Evolutionary conservation across 768 basidiomycete species (phyloP), one percentile per base, ranked within the genome.

Genomic region (Lentinula boryana): DNA sequence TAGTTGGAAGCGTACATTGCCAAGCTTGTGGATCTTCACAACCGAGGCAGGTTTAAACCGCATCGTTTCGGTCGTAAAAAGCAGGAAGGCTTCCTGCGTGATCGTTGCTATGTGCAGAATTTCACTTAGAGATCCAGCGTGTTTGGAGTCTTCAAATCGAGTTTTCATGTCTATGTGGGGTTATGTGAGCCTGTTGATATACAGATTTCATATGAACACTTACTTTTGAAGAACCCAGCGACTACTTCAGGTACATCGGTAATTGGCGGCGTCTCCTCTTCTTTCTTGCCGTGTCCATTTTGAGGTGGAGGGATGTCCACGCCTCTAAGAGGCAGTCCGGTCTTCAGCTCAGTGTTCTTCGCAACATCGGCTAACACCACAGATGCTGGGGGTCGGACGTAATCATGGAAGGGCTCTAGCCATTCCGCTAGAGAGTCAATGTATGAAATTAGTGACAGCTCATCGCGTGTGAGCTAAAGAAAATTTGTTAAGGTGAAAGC

Each of bases 41-140:
- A 88, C 78, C 0, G 87, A 82, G 3, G 84, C 71, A 7, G 84
- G 72, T 69, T 89, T 91, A 78, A 93, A 93, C 12, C 91, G 84
- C 56, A 83, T 66, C 0, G 86, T 87, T 68, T 87, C 88, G n/a
- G 88, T 75, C 21, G 78, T 72, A 62, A 94, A 80, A 1, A 94
- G 73, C 49, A 91, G 77, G 66, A 90, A 84, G 2, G 87, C 91
- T 78, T 95, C 93, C 71, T 93, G 91, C 0, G 82, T 80, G 54
- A 95, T 73, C 12, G 84, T 83, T 2, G 86, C 88, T 3, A 89
- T 74, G 64, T 95, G 92, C 18, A 94, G 77, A n/a, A 84, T 64
- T 65, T 87, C 83, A 53, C 78, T 74, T 5, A 80, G 78, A 5
- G 83, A 77, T 21, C 72, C 68, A 12, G 74, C 71, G 8, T 76